Evolutionary conservation across 768 basidiomycete species (phyloP).

Genomic region (Amylocystis lapponica): DNA sequence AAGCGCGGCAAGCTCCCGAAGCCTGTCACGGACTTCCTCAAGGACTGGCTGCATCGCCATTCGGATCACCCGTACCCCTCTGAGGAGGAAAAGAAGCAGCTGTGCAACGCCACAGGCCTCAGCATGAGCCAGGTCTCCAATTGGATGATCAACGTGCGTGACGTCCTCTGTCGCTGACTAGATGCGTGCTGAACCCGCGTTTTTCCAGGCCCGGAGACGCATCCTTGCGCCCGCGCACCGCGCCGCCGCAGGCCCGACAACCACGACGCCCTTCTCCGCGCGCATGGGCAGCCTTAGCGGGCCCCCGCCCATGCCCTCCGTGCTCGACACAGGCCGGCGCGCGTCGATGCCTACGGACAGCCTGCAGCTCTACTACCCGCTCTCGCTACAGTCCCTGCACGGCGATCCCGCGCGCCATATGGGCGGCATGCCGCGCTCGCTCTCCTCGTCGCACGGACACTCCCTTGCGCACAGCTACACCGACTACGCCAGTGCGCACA

Average conservation of each 20-base stretch:
- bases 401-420: constrained; percentile 21
- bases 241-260: constrained; percentile 70
- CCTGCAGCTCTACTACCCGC: constrained; percentile 72
- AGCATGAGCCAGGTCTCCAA: constrained; percentile 89
- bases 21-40: constrained; percentile 85
- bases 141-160: constrained; percentile 85
- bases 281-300: constrained; percentile 37
- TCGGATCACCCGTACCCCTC: constrained; percentile 87
- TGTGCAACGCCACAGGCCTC: constrained; percentile 80
- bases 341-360: constrained; percentile 66
- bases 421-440: constrained; percentile 22
- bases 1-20: constrained; percentile 87
- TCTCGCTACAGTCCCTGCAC: constrained; percentile 58
- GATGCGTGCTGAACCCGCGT: constrained; percentile 4
- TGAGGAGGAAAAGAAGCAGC: constrained; percentile 86
- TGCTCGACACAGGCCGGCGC: constrained; percentile 42
- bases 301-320: constrained; percentile 23
- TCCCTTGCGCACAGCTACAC: constrained; percentile 14
- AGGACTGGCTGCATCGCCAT: constrained; percentile 84
- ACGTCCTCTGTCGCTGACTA: constrained; percentile 11
- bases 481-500: constrained; percentile 15
- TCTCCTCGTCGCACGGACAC: constrained; percentile 19
- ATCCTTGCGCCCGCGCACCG: constrained; percentile 81
- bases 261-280: constrained; percentile 63
- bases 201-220: constrained; percentile 64